phyloP scores from a whole-genome alignment of 1,284 basidiomycete species.

The Hemileccinum hortonii region DNA sequence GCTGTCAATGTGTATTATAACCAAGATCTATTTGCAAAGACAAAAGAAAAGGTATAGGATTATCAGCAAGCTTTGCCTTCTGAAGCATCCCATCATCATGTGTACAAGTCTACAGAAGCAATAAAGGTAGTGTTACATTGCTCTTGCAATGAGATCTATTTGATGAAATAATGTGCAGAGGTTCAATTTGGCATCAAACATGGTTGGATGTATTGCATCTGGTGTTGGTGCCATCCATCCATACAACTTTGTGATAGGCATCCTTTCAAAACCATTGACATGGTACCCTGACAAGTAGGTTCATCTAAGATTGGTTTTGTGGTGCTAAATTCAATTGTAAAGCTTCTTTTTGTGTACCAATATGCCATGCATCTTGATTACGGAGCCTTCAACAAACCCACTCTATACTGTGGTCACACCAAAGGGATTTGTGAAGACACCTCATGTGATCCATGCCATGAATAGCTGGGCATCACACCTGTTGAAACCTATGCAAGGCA shows the following conservation, averaged over 20 bases:
- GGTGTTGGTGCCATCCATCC: conserved; percentile 47
- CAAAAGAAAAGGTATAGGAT: conserved; percentile 31
- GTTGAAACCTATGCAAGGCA: conserved; percentile 41
- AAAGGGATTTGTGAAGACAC: conserved; percentile 40
- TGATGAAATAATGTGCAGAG: conserved; percentile 27
- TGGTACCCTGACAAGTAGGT: conserved; percentile 38
- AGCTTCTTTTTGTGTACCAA: conserved; percentile 42
- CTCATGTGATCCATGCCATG: conserved; percentile 58
- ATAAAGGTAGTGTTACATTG: conserved; percentile 30
- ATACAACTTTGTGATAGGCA: conserved; percentile 45
- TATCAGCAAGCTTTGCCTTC: conserved; percentile 42
- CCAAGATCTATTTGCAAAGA: conserved; percentile 34
- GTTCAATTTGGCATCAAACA: conserved; percentile 36
- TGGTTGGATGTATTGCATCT: conserved; percentile 40
- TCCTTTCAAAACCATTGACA: conserved; percentile 39
- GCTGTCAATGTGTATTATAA: conserved; percentile 42
- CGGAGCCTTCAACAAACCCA: conserved; percentile 23
- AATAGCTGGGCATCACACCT: conserved; percentile 60
- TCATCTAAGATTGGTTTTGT: no score
- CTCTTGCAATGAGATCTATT: neutral
- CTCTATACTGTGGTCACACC: conserved; percentile 44
- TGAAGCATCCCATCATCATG: conserved; percentile 35
- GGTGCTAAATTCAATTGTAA: conserved; percentile 16
- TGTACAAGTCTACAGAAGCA: conserved; percentile 36
- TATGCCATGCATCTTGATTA: conserved; percentile 41